Percentiles rank a stretch among this genome's conserved stretches.
phyloP scores from a whole-genome alignment of 225 moss, liverwort and hornwort genomes.

The Asterella californica region DNA sequence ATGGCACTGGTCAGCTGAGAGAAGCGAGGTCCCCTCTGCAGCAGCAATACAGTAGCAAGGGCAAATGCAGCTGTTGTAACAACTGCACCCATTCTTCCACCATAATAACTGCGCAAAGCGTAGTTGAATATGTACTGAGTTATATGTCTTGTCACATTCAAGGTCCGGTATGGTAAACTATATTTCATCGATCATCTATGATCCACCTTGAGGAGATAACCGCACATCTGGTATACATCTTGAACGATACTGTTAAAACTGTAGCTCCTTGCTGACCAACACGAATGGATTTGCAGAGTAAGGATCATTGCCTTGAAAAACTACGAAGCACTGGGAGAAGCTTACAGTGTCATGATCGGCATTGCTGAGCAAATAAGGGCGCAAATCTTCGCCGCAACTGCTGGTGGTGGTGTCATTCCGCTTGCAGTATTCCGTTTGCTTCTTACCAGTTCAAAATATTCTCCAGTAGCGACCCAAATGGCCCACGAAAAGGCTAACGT shows the following conservation, averaged over 20 bases:
- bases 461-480: constrained; percentile 78
- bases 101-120: constrained; percentile 63
- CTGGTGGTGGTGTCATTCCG: constrained; percentile 78
- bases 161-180: background rate
- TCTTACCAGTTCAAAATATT: constrained; percentile 83
- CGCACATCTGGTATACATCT: too few relatives aligned
- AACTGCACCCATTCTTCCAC: constrained; percentile 85
- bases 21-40: constrained; percentile 85
- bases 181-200: background rate
- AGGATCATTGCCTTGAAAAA: background rate
- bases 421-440: constrained; percentile 74
- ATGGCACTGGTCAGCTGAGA: constrained; percentile 92
- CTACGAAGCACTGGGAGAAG: background rate
- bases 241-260: too few relatives aligned
- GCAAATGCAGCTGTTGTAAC: constrained; percentile 81
- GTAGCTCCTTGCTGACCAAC: background rate
- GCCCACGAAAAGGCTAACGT: constrained; percentile 59
- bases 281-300: background rate
- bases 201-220: too few relatives aligned
- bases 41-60: constrained; percentile 64
- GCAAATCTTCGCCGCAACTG: constrained; percentile 69
- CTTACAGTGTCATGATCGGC: constrained; percentile 95
- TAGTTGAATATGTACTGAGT: background rate
- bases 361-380: constrained; percentile 87
- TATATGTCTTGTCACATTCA: too few relatives aligned